phyloP scores from a whole-genome alignment of 805 yeast species.

The Yarrowia sp. region DNA sequence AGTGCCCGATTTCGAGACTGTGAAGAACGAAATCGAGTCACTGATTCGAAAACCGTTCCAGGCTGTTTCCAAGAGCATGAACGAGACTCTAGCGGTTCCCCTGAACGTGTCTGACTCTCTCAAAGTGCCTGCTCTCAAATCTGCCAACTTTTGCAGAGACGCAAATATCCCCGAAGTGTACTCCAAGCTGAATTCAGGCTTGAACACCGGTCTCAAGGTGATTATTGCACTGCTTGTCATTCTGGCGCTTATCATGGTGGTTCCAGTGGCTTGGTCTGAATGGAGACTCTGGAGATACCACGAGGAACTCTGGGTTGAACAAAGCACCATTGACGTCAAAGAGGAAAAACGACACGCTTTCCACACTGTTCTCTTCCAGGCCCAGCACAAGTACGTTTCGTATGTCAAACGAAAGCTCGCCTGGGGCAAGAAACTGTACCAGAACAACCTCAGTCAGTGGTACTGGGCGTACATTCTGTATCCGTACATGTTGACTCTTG shows the following conservation, averaged over 20 bases:
- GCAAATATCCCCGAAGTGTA: constrained; percentile 19
- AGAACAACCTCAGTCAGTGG: constrained; percentile 16
- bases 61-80: constrained; percentile 9
- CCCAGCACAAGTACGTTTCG: constrained; percentile 44
- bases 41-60: constrained; percentile 66
- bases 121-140: constrained; percentile 1
- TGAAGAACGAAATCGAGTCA: constrained; percentile 63
- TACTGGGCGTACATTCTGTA: constrained; percentile 24
- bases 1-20: constrained; percentile 70
- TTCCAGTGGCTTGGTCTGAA: constrained; percentile 19
- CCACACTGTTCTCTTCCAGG: constrained; percentile 1
- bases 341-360: neutral
- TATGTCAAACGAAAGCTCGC: constrained; percentile 49
- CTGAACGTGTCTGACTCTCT: constrained; percentile 14
- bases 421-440: constrained; percentile 12
- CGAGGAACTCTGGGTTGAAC: constrained; percentile 15
- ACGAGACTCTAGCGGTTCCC: neutral
- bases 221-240: neutral
- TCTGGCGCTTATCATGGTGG: neutral
- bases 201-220: constrained; percentile 17
- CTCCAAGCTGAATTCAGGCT: neutral
- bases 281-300: constrained; percentile 26
- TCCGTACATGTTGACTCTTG: constrained; percentile 35
- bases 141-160: constrained; percentile 1
- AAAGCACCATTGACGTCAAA: neutral